Evolutionary conservation across 352 stramenopile genomes (phyloP).

Genomic region (Sclerospora graminicola): DNA sequence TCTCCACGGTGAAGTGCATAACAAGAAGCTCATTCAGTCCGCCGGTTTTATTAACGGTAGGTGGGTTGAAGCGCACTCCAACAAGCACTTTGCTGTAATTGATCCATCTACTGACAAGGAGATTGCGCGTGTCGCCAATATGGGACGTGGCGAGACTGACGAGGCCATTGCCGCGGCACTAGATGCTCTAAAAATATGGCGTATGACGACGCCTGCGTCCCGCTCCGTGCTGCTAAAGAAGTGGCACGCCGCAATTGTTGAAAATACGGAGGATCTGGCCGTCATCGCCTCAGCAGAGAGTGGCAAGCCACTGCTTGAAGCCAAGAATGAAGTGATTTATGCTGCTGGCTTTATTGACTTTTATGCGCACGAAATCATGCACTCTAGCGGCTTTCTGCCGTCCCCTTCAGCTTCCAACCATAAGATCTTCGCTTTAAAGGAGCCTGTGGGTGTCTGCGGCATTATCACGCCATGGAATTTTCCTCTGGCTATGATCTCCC

Average conservation of each 20-base stretch:
- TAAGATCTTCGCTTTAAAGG: conserved; percentile 68
- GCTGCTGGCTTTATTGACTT: conserved; percentile 93
- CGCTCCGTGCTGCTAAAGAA: conserved; percentile 71
- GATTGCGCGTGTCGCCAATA: conserved; percentile 59
- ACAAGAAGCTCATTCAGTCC: conserved; percentile 59
- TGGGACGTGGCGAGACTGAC: conserved; percentile 53
- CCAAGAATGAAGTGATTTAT: conserved; percentile 91
- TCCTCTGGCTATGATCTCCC: conserved; percentile 95
- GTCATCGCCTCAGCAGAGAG: conserved; percentile 95
- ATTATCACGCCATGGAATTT: conserved; percentile 99
- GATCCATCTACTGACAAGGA: conserved; percentile 72
- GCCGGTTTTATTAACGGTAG: conserved; percentile 71
- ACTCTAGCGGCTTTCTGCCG: conserved; percentile 78
- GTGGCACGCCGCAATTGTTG: conserved; percentile 61
- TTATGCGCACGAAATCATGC: conserved; percentile 92
- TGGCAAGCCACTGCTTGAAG: conserved; percentile 94
- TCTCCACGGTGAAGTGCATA: conserved; percentile 50
- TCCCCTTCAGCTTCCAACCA: conserved; percentile 37
- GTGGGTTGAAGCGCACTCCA: conserved; percentile 55
- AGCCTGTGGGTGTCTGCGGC: conserved; percentile 92
- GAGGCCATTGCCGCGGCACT: conserved; percentile 64
- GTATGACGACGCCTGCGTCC: conserved; percentile 33
- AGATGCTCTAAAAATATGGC: conserved; percentile 54
- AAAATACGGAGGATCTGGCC: conserved; percentile 70
- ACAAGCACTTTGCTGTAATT: conserved; percentile 47